phyloP scores from a whole-genome alignment of 495 filamentous ascomycete genomes.

The Clavariopsis aquatica region DNA sequence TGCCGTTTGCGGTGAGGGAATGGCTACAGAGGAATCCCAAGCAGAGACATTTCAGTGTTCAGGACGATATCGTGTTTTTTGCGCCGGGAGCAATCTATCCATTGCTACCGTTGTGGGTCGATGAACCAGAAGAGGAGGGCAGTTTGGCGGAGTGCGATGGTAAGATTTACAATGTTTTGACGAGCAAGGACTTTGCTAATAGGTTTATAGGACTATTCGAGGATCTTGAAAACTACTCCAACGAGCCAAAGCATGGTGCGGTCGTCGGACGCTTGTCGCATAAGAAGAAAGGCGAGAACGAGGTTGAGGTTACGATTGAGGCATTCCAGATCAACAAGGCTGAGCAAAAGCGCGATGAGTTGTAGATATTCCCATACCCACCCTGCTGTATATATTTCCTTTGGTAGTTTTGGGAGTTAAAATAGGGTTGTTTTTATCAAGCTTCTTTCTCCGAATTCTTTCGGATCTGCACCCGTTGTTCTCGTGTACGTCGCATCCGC shows the following conservation, averaged over 20 bases:
- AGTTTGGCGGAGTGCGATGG: slow-evolving; percentile 13
- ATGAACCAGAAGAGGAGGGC: slow-evolving; percentile 21
- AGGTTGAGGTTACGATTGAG: slow-evolving; percentile 32
- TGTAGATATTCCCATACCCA: slow-evolving; percentile 19
- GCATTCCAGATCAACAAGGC: slow-evolving; percentile 28
- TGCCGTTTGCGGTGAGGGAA: slow-evolving; percentile 31
- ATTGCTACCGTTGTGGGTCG: slow-evolving; percentile 30
- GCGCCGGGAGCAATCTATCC: slow-evolving; percentile 37
- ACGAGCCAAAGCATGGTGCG: slow-evolving; percentile 23
- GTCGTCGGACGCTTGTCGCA: slow-evolving; percentile 26
- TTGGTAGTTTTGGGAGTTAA: not conserved
- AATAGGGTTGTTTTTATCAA: not conserved
- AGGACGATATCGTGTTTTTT: slow-evolving; percentile 36
- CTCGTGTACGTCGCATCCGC: slow-evolving; percentile 11
- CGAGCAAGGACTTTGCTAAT: slow-evolving; percentile 10
- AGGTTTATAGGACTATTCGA: slow-evolving; percentile 26
- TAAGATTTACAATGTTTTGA: slow-evolving; percentile 1
- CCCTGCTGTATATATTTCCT: not conserved
- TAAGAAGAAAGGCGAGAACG: slow-evolving; percentile 22
- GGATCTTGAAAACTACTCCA: slow-evolving; percentile 32
- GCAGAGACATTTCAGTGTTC: slow-evolving; percentile 33
- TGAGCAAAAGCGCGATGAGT: slow-evolving; percentile 25
- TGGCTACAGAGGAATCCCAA: slow-evolving; percentile 25
- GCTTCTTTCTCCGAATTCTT: slow-evolving; percentile 11
- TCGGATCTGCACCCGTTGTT: slow-evolving; percentile 1